These are phyloP conservation scores for Sugiyamaella japonica DNA, from an alignment of 1,139 yeast genomes.

Conservation along the genomic window DNA sequence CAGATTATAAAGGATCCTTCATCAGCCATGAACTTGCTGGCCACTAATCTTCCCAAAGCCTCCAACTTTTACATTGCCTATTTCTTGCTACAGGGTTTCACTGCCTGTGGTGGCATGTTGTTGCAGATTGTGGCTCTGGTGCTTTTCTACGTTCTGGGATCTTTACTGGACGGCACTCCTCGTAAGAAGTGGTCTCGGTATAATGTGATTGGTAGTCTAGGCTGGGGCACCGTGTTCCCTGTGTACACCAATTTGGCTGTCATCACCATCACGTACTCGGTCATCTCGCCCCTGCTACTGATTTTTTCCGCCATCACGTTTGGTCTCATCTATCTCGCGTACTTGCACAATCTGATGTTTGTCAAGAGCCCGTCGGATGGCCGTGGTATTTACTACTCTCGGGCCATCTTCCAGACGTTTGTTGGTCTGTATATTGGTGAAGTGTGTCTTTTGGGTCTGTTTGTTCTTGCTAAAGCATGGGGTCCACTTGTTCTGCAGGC, in stretches of 20 bases:
- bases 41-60: conserved; percentile 79
- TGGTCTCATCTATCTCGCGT: conserved; percentile 72
- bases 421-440: conserved; percentile 88
- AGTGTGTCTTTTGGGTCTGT: conserved; percentile 78
- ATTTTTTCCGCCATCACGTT: conserved; percentile 71
- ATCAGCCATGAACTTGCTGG: conserved; percentile 65
- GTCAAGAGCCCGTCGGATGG: conserved; percentile 66
- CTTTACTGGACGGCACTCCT: conserved; percentile 73
- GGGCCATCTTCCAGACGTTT: conserved; percentile 83
- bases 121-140: conserved; percentile 75
- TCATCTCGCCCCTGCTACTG: conserved; percentile 77
- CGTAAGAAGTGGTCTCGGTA: conserved; percentile 83
- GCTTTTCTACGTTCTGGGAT: conserved; percentile 68
- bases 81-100: conserved; percentile 74
- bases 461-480: conserved; percentile 92
- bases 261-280: conserved; percentile 73
- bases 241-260: conserved; percentile 79
- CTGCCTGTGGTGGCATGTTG: conserved; percentile 76
- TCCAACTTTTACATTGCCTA: conserved; percentile 70
- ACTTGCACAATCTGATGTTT: conserved; percentile 75
- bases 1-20: conserved; percentile 64
- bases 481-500: conserved; percentile 83
- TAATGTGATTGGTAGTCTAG: conserved; percentile 57
- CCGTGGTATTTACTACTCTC: conserved; percentile 84
- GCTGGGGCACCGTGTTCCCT: conserved; percentile 92